Conservation (phyloP, 2,329 filamentous ascomycete species). For the Escovopsis sp. region DNA sequence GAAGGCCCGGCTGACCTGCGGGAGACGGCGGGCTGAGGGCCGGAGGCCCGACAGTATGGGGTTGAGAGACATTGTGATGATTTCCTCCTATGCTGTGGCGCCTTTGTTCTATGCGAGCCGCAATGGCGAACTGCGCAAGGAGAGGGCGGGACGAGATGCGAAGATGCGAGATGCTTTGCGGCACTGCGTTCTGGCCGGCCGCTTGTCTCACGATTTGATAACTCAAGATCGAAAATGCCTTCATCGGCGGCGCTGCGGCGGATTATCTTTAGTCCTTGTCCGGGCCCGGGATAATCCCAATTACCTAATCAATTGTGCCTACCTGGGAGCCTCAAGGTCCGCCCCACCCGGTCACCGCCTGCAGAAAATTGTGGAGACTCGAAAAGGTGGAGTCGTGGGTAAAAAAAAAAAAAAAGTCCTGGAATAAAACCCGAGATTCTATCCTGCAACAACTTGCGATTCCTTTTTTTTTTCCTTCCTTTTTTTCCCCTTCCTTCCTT, state of each 20-base stretch:
- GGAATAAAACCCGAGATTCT: constrained; percentile 5
- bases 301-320: too few relatives aligned
- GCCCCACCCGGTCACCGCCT: constrained; percentile 2
- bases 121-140: too few relatives aligned
- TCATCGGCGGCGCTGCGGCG: not conserved
- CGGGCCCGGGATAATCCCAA: too few relatives aligned
- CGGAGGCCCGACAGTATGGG: constrained; percentile 7
- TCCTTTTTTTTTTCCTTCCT: constrained; percentile 7
- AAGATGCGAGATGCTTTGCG: too few relatives aligned
- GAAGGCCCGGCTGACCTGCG: not conserved
- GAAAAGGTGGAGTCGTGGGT: constrained; percentile 3
- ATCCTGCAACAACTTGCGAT: constrained; percentile 12
- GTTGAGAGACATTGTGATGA: too few relatives aligned
- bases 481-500: not conserved
- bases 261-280: constrained; percentile 1
- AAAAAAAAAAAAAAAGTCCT: constrained; percentile 4
- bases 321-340: too few relatives aligned
- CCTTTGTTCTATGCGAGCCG: too few relatives aligned
- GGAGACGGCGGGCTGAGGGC: constrained; percentile 13
- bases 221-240: too few relatives aligned
- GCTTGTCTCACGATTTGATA: too few relatives aligned
- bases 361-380: not conserved
- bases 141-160: too few relatives aligned
- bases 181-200: too few relatives aligned
- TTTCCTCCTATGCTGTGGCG: too few relatives aligned